Evolutionary conservation across 345 rosid genomes (phyloP).

Genomic region (Adansonia digitata): DNA sequence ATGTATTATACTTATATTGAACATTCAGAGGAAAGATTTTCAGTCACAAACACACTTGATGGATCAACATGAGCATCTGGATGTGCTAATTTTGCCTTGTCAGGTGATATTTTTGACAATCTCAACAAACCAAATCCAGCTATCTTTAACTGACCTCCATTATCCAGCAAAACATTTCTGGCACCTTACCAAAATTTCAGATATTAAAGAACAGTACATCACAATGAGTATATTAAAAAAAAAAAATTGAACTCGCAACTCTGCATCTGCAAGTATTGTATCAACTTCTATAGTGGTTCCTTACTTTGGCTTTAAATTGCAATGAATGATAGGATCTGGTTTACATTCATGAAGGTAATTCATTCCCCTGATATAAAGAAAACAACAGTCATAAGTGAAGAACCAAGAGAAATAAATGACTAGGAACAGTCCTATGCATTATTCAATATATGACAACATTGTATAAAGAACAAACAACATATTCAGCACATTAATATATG

Average conservation of each 20-base stretch:
- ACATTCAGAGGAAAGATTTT: conserved; percentile 6
- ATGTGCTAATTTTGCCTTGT: conserved; percentile 46
- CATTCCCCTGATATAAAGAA: conserved; percentile 67
- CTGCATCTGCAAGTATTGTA: not conserved
- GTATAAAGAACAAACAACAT: not conserved
- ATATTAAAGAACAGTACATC: conserved; percentile 54
- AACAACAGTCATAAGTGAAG: not conserved
- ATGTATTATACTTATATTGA: not conserved
- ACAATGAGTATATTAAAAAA: conserved; percentile 10
- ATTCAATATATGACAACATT: not conserved
- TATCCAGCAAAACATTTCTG: conserved; percentile 99
- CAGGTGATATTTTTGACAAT: conserved; percentile 49
- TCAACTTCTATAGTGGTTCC: conserved; percentile 54
- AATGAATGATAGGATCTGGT: conserved; percentile 89
- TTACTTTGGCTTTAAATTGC: conserved; percentile 92
- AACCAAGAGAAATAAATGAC: not conserved
- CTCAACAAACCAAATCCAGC: conserved; percentile 82
- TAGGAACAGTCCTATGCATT: not conserved
- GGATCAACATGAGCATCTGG: conserved; percentile 42
- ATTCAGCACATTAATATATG: not conserved
- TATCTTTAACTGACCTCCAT: conserved; percentile 75
- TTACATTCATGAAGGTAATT: conserved; percentile 70
- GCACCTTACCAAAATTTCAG: conserved; percentile 89
- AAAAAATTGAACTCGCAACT: conserved; percentile 15
- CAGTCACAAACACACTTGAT: conserved; percentile 47